These are phyloP conservation scores for Rhizopogon sp. DNA, from an alignment of 768 basidiomycete species.

Conservation along the genomic window DNA sequence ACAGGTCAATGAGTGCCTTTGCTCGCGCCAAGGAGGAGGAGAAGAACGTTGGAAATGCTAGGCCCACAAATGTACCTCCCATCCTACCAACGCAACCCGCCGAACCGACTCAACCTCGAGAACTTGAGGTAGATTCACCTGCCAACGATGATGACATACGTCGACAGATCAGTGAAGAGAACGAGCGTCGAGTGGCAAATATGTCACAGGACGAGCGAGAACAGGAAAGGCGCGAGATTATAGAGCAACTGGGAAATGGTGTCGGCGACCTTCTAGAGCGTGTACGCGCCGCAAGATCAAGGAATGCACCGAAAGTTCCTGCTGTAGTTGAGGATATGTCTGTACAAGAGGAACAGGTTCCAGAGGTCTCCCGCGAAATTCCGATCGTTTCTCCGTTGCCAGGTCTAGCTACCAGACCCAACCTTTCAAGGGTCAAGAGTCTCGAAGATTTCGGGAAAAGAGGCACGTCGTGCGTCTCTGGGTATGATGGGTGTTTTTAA, in stretches of 20 bases:
- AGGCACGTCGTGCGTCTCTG: constrained; percentile 6
- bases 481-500: neutral
- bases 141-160: constrained; percentile 40
- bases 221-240: constrained; percentile 56
- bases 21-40: constrained; percentile 40
- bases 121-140: neutral
- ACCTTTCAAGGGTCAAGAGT: constrained; percentile 25
- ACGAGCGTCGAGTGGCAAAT: constrained; percentile 49
- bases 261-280: constrained; percentile 58
- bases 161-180: constrained; percentile 60
- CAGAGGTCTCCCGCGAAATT: constrained; percentile 7
- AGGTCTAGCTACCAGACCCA: constrained; percentile 14
- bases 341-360: neutral
- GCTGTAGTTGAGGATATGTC: neutral
- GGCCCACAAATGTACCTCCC: constrained; percentile 11
- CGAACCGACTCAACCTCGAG: neutral
- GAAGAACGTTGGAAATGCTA: constrained; percentile 11
- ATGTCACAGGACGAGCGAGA: constrained; percentile 75
- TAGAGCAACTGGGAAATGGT: constrained; percentile 67
- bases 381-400: neutral
- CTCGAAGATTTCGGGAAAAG: constrained; percentile 20
- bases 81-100: constrained; percentile 22
- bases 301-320: neutral
- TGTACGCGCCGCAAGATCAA: constrained; percentile 38
- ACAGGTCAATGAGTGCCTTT: constrained; percentile 63